Base-by-base conservation (phyloP, 2,329 filamentous ascomycete species). In the Apiospora hydei region DNA sequence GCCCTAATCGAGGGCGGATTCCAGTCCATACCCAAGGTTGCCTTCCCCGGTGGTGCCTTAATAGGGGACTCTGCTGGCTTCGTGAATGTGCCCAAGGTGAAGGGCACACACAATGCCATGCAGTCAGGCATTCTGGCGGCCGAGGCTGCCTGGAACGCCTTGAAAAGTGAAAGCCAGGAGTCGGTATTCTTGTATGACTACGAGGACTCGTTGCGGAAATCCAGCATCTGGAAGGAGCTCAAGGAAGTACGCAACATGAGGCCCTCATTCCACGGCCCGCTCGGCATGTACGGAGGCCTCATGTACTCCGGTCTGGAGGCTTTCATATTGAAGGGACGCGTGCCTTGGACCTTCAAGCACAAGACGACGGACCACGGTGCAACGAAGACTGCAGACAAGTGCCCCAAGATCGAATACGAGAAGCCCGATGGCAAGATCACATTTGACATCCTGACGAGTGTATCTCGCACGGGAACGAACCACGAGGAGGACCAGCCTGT, bases 401-500 rank as follows among this genome's bases (percentile, higher is more conserved):
- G 90, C 84, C 84, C 88, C 77, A 97, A 96, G 86, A 98, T 99
- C 78, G 94, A 97, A 80, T 99, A 99, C 80, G 93, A 94, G 71
- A 99, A 98, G 85, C 96, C 96, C 1, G 96, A 99, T 81, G 95
- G 95, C 76, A 93, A 97, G 84, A 92, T 99, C 81, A 94, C 91
- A 75, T 99, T 99, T 80, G 96, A 99, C 81, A 97, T 99, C 76
- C 84, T 99, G 80, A 99, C 96, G 1, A 97, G 93, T 78, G 96
- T 99, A 18, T 97, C 93, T 76, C 91, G 96, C 72, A 98, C 96
- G 6, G 96, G 96, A 51, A 99, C 96, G 44, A 98, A 98, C 84
- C 96, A 99, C 83, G 96, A 98, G 83, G 96, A 99, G 84, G 96
- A 99, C 82, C 95, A 99, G 84, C 96, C 96, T 0, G 95, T 98